Conservation (phyloP, 1,139 yeast genomes). For the Saccharomyces uvarum region DNA sequence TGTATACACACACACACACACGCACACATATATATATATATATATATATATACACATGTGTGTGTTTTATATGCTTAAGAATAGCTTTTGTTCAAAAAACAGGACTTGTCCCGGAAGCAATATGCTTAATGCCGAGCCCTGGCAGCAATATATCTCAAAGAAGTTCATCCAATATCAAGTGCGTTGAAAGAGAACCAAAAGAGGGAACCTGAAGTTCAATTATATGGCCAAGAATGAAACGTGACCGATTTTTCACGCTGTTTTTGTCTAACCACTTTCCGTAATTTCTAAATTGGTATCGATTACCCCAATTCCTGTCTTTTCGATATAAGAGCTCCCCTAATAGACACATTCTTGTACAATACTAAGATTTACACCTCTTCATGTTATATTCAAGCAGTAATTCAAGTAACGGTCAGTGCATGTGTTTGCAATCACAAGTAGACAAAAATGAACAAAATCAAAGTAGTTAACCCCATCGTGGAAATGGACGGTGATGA, state of each 20-base stretch:
- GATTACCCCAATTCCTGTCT: not conserved
- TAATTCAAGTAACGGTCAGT: too few species aligned
- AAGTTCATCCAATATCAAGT: not conserved
- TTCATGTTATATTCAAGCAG: too few species aligned
- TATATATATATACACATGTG: not conserved
- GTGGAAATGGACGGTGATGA: constrained; percentile 97
- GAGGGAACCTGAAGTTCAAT: not conserved
- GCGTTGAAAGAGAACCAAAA: not conserved
- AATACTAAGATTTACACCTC: not conserved
- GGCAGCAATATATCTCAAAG: not conserved
- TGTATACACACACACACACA: not conserved
- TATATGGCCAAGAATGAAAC: not conserved
- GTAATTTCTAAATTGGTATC: not conserved
- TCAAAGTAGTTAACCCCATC: constrained; percentile 76
- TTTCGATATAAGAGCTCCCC: not conserved
- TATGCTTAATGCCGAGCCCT: not conserved
- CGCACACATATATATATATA: too few species aligned
- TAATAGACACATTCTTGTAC: not conserved
- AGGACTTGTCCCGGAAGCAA: not conserved
- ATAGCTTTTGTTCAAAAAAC: not conserved
- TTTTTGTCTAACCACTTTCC: not conserved
- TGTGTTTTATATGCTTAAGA: not conserved
- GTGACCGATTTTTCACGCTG: not conserved
- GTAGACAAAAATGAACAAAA: constrained; percentile 38
- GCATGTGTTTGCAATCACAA: not conserved